These are phyloP conservation scores for Rosa chinensis DNA, from an alignment of 306 rosid genomes.

Conservation along the genomic window DNA sequence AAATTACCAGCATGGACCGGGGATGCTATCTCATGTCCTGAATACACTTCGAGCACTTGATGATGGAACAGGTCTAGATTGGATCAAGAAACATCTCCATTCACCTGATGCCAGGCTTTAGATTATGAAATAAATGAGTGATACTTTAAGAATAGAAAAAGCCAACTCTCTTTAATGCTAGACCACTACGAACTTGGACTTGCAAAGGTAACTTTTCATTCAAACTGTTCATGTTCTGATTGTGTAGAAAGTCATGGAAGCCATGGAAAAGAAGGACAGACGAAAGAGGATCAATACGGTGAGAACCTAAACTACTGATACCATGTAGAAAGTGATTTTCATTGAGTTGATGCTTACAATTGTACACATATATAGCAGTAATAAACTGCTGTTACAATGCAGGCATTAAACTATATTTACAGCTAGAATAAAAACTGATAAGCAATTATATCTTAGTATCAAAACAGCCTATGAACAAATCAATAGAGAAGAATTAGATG, in stretches of 20 bases:
- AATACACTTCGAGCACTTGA: neutral
- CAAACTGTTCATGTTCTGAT: neutral
- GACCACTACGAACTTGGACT: too few relatives aligned
- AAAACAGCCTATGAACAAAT: too few relatives aligned
- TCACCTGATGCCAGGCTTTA: neutral
- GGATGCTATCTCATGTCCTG: neutral
- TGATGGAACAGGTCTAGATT: neutral
- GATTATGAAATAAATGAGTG: neutral
- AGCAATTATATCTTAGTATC: too few relatives aligned
- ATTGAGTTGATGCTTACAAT: too few relatives aligned
- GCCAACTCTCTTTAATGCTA: neutral
- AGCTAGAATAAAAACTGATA: too few relatives aligned
- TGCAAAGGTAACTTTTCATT: neutral
- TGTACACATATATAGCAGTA: too few relatives aligned
- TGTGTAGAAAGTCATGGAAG: conserved; percentile 16
- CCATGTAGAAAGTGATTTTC: too few relatives aligned
- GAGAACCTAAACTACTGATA: too few relatives aligned
- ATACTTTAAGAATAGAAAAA: neutral
- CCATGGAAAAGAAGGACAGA: neutral
- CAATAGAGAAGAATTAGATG: too few relatives aligned
- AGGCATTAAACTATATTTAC: too few relatives aligned
- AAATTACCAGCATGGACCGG: neutral
- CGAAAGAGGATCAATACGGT: too few relatives aligned
- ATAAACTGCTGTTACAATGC: too few relatives aligned
- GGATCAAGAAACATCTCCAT: neutral